These are phyloP conservation scores for Medicago lupulina DNA, from an alignment of 306 rosid genomes.

Conservation along the genomic window DNA sequence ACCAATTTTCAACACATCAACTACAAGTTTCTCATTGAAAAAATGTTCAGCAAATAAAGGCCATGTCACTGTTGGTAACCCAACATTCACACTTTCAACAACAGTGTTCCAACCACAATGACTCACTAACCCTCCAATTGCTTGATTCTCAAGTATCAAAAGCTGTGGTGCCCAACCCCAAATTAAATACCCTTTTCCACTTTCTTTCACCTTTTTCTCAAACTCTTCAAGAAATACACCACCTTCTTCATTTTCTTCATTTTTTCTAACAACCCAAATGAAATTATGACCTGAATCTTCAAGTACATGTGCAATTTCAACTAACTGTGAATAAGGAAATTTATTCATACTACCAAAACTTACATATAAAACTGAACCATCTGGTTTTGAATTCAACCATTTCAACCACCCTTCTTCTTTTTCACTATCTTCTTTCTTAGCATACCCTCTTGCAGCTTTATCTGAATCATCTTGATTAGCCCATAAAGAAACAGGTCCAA, in stretches of 20 bases:
- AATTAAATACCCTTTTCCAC: slow-evolving; percentile 28
- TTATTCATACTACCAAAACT: slow-evolving; percentile 51
- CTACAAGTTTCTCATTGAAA: slow-evolving; percentile 43
- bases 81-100: slow-evolving; percentile 44
- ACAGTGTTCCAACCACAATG: slow-evolving; percentile 50
- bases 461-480: slow-evolving; percentile 43
- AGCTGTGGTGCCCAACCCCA: slow-evolving; percentile 53
- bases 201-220: slow-evolving; percentile 37
- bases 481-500: slow-evolving; percentile 54
- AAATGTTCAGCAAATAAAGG: slow-evolving; percentile 52
- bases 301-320: slow-evolving; percentile 41
- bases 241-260: slow-evolving; percentile 4
- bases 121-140: slow-evolving; percentile 46
- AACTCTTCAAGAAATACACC: slow-evolving; percentile 36
- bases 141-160: slow-evolving; percentile 36
- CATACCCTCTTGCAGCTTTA: slow-evolving; percentile 43
- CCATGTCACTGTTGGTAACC: slow-evolving; percentile 49
- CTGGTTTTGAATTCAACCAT: slow-evolving; percentile 45
- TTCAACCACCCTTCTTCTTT: slow-evolving; percentile 41
- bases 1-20: slow-evolving; percentile 49
- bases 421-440: background rate
- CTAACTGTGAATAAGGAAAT: slow-evolving; percentile 37
- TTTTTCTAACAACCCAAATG: slow-evolving; percentile 46
- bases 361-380: slow-evolving; percentile 37
- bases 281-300: slow-evolving; percentile 37